Base-by-base conservation (phyloP, 768 basidiomycete species). In the Pisolithus sp. region DNA sequence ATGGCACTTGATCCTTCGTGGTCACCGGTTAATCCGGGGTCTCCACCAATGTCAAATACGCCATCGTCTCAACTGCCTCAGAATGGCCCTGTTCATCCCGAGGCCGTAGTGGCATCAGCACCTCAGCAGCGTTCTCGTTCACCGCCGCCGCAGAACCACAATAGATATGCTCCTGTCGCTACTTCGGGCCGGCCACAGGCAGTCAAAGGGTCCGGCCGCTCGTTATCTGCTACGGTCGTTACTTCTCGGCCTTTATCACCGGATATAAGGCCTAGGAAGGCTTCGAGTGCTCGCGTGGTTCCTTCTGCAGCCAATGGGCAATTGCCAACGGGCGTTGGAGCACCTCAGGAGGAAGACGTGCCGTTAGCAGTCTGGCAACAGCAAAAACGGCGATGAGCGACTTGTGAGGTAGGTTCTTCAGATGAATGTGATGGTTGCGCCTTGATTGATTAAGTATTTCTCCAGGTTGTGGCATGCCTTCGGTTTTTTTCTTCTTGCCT, bases 321-420 rank as follows among this genome's bases (percentile, higher is more conserved):
- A 55, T 74, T 74, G 38, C 72, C 72, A 59, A 70, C 72, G 26
- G 70, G 72, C 47, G 24, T 56, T 7, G 65, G 61, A 36, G 73
- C 77, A 48, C 65, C 68, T n/a, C 51, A 59, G 61, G 88, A 90
- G 61, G 89, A 91, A 62, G 89, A 91, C 62, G 71, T 89, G 37
- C 89, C 89, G 18, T 72, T 92, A 45, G 87, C 89, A 18, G 67
- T 88, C 51, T 89, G 82, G 76, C 86, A 89, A 66, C 86, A 85
- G 61, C 86, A 84, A 62, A 82, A 79, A 59, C 75, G 82, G 61
- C 81, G 68, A 75, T 63, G 47, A 64, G 18, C n/a, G 23, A 53
- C 23, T 20, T 28, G 30, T 9, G 26, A 55, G 56, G 65, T 65
- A 50, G 36, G 49, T 26, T 51, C n/a, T 40, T 26, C 10, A n/a